Evolutionary conservation across 2,329 filamentous ascomycete genomes (phyloP), one percentile per base, ranked within the genome.

Genomic region (Penicillium sp.): DNA sequence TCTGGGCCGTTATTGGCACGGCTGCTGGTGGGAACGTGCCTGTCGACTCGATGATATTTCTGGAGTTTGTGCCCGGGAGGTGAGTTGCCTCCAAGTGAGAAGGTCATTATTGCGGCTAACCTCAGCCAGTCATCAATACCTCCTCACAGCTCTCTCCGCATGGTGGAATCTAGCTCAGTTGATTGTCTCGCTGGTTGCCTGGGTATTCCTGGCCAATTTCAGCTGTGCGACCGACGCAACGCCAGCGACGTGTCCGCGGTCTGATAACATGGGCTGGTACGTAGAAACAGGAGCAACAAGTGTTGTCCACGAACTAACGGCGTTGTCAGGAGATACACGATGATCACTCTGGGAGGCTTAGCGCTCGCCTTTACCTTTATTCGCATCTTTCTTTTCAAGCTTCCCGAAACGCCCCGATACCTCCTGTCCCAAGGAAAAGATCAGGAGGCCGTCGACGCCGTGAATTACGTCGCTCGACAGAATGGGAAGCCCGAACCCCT

Each of bases 101-200:
- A n/a, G n/a, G n/a, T n/a, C n/a, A n/a, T n/a, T n/a, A n/a, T n/a
- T n/a, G 16, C 19, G 15, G 6, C 30, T 31, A 15, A 45, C 34
- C 5, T 20, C 6, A 3, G 6, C 7, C 30, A 56, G 54, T 29
- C 56, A 60, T 28, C 56, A 59, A 39, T 59, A 50, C 28, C 48
- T 60, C 3, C 45, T 60, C 9, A 56, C 54, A 1, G 65, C 68
- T 6, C 56, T 76, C 9, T 72, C 72, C 0, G 64, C 60, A 1
- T 75, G 72, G 71, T 75, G 71, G 72, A 71, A 70, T 21, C 28
- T 75, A 9, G 71, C 72, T 3, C 71, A 75, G 46, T 59, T 72
- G 1, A 46, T 60, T 4, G 54, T 59, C 1, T 59, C 56, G 2
- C 29, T 61, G 5, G 17, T 62, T 8, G 50, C 57, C 11, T 62